Percentiles rank a stretch among this genome's conserved stretches.
phyloP scores from a whole-genome alignment of 2,329 filamentous ascomycete genomes.

The Byssochlamys sp. region DNA sequence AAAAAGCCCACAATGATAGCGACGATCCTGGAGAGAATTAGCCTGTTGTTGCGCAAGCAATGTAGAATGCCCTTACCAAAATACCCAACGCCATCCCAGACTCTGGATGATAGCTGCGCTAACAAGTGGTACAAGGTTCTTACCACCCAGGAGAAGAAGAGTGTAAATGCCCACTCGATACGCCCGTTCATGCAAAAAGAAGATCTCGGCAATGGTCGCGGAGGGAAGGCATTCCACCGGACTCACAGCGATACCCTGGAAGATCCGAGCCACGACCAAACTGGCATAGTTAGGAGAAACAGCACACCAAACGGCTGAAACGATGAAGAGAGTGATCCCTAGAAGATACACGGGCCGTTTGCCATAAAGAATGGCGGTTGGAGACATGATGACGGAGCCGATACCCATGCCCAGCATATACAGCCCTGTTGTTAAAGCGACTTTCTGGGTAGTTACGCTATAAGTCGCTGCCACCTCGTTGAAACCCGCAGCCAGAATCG shows the following conservation, averaged over 20 bases:
- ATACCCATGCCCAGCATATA: constrained; percentile 91
- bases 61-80: constrained; percentile 51
- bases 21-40: constrained; percentile 54
- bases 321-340: constrained; percentile 66
- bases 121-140: constrained; percentile 79
- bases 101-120: constrained; percentile 74
- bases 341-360: constrained; percentile 83
- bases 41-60: neutral
- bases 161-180: constrained; percentile 92
- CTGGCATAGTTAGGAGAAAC: constrained; percentile 71
- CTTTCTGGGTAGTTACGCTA: constrained; percentile 57
- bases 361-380: constrained; percentile 81
- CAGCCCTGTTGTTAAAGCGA: constrained; percentile 78
- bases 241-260: constrained; percentile 79
- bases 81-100: constrained; percentile 80
- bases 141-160: constrained; percentile 74
- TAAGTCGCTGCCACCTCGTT: constrained; percentile 63
- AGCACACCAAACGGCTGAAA: constrained; percentile 74
- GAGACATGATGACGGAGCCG: constrained; percentile 73
- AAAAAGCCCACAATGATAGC: constrained; percentile 68
- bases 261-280: constrained; percentile 68
- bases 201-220: constrained; percentile 91
- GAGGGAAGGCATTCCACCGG: constrained; percentile 88
- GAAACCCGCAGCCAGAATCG: constrained; percentile 82
- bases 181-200: constrained; percentile 86